Base-by-base conservation (phyloP, 805 yeast genomes). In the Yarrowia sp. region DNA sequence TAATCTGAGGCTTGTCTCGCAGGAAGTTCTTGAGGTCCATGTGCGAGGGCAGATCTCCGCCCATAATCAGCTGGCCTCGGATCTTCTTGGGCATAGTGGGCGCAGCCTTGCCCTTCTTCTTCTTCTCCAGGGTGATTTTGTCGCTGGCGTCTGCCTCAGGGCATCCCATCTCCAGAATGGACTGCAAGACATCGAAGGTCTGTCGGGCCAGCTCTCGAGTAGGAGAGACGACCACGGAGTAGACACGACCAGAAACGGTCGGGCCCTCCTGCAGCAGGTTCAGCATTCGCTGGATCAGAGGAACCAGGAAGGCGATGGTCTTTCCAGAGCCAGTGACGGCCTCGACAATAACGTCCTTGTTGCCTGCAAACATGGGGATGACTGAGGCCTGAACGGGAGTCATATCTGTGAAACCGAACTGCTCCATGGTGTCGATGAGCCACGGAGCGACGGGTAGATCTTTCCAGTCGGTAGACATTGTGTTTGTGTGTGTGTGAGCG, bases 241-340 rank as follows among this genome's bases (percentile, higher is more conserved):
- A 81, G 70, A 90, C 82, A 64, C 85, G 86, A 10, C 94, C 96
- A 65, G 79, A 46, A 68, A 66, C 14, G 67, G 71, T 36, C 67
- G 64, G 27, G 9, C 36, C 49, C 4, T 71, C 71, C 1, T 78
- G 74, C 32, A 51, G 19, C 22, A 68, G 66, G 31, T 66, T 73
- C n/a, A 71, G 67, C 7, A 91, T 73, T 66, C 84, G 86, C 68
- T 91, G 93, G 4, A 91, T 69, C 1, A 88, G 80, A 0, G 99
- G 99, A 2, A 94, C 79, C 4, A 85, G 83, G 76, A 88, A 94
- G 3, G 97, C 87, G n/a, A 92, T 73, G 0, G 99, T 94, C 72
- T 94, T 94, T n/a, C 99, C 99, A 0, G 97, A 91, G 0, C 99
- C 99, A 0, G 99, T 94, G 1, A 90, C 97, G 0, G 97, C 96